A percentile compares a stretch with the other conserved stretches of the same genome.
Evolutionary conservation across 129 eudicot genomes (phyloP).

Genomic region (Ambrosia trifida): DNA sequence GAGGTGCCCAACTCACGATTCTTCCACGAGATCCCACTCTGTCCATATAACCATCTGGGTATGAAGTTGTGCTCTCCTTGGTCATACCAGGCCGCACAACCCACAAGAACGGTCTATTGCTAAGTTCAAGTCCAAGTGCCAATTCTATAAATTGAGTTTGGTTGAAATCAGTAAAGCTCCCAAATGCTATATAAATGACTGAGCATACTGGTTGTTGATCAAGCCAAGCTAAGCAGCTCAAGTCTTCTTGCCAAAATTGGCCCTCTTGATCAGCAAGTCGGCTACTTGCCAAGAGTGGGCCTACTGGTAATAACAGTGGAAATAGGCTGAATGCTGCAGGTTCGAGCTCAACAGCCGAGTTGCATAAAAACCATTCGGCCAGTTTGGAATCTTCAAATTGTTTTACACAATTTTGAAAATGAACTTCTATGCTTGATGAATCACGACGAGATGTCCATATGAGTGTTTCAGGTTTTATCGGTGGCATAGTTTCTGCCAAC

Average conservation of each 20-base stretch:
- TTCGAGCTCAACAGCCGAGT: constrained; percentile 48
- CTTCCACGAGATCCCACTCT: constrained; percentile 41
- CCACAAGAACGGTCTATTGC: constrained; percentile 57
- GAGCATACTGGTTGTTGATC: constrained; percentile 45
- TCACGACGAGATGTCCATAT: constrained; percentile 42
- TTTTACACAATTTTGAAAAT: constrained; percentile 6
- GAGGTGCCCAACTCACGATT: constrained; percentile 71
- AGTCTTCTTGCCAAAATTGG: constrained; percentile 59
- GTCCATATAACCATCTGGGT: constrained; percentile 46
- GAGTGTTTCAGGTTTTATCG: constrained; percentile 34
- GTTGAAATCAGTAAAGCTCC: constrained; percentile 55
- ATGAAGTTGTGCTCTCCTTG: constrained; percentile 7
- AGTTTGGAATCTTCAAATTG: constrained; percentile 7
- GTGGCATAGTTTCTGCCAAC: constrained; percentile 51
- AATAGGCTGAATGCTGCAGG: constrained; percentile 31
- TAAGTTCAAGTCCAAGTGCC: constrained; percentile 62
- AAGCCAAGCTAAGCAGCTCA: constrained; percentile 57
- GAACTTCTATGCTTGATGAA: background rate
- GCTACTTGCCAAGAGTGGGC: constrained; percentile 55
- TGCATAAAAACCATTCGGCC: constrained; percentile 48
- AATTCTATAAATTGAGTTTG: constrained; percentile 49
- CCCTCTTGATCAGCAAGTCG: constrained; percentile 43
- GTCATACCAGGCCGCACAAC: constrained; percentile 54
- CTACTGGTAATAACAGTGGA: constrained; percentile 42
- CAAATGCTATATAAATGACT: constrained; percentile 59